Base-by-base conservation (phyloP, 306 rosid species). In the Vigna unguiculata region DNA sequence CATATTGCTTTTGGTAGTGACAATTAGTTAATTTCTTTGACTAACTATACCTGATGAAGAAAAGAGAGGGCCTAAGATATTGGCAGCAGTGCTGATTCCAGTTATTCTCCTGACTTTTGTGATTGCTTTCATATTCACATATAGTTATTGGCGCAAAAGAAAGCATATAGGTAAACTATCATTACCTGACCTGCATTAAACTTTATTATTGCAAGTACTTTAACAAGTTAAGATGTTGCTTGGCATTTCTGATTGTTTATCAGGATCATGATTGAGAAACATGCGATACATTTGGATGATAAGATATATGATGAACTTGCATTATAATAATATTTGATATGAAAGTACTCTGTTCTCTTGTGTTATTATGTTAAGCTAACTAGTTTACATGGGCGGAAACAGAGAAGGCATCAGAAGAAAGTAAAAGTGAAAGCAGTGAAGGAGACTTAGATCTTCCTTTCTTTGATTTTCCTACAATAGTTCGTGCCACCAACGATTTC, bases 371-470 rank as follows among this genome's bases (percentile, higher is more conserved):
- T 53, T 49, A 51, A 17, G 11, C 12, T 70, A 61, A 17, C 53
- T 71, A 15, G 22, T 36, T 36, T 41, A 57, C 25, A 15, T 43
- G 59, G 28, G 66, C 38, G 67, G 48, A 58, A 58, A 38, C 58
- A 43, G 69, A 58, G 12, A 73, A 11, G 0, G 3, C 30, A 28
- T 22, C 59, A 8, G 59, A n/a, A 54, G 71, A 15, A 28, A 55
- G 70, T 20, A 54, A 38, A 11, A n/a, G 28, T 2, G 66, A 60
- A 28, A 9, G 1, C 21, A 7, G 43, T 28, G 43, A 15, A 15
- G 87, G 83, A 71, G 89, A 88, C 20, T 48, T 88, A 48, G 89
- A 88, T 7, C 54, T 86, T 6, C 87, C 90, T 15, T 65, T 69
- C 4, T 77, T 77, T 65, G 82, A 81, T 32, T 5, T 83, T 34